Evolutionary conservation across 352 stramenopile species (phyloP).

Genomic region (Pelagophyceae sp.): DNA sequence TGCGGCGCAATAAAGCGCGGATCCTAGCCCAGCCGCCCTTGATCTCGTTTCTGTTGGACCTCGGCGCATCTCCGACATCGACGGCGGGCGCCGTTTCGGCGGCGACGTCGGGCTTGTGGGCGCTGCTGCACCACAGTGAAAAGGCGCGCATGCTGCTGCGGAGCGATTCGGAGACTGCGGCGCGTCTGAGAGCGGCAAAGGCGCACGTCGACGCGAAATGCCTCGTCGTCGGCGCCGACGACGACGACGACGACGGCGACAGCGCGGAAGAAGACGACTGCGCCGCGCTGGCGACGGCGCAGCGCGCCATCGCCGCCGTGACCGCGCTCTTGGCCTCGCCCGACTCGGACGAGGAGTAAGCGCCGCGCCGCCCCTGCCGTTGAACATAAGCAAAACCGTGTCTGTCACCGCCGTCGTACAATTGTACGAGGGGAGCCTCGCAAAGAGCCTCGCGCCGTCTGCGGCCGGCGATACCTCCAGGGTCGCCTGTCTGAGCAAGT

Average conservation of each 20-base stretch:
- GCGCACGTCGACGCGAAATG: not conserved
- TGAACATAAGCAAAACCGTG: too few relatives aligned
- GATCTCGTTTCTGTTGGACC: not conserved
- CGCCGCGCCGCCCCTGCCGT: too few relatives aligned
- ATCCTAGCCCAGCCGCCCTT: conserved; percentile 12
- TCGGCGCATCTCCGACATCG: not conserved
- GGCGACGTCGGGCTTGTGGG: conserved; percentile 6
- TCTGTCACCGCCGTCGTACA: too few relatives aligned
- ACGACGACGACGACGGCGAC: not conserved
- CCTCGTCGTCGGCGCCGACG: not conserved
- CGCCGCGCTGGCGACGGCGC: not conserved
- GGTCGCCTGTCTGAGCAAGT: too few relatives aligned
- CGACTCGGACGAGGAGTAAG: not conserved
- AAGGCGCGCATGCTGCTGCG: not conserved
- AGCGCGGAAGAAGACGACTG: not conserved
- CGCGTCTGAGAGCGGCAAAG: not conserved
- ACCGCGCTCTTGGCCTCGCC: not conserved
- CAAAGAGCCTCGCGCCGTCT: too few relatives aligned
- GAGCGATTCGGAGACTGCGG: not conserved
- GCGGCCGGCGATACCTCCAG: too few relatives aligned
- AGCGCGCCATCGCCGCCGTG: not conserved
- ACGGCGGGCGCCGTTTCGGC: not conserved
- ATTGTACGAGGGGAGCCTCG: too few relatives aligned
- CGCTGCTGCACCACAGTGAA: conserved; percentile 11
- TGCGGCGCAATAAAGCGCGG: conserved; percentile 9